Conservation (phyloP, 2,329 filamentous ascomycete genomes). For the Ophiostoma himal-ulmi region DNA sequence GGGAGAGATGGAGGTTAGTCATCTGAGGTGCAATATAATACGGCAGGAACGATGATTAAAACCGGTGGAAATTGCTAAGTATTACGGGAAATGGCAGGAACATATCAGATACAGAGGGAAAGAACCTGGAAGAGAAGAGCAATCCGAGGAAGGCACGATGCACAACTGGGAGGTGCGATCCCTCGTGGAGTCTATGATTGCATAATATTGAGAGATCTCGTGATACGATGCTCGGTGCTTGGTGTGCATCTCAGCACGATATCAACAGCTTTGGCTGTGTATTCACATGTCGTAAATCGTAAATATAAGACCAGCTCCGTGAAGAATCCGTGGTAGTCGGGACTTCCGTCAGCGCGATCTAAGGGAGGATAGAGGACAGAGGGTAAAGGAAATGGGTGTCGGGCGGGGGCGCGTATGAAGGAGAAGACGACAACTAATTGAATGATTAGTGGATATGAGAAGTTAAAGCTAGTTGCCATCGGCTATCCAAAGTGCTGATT, state of each 20-base stretch:
- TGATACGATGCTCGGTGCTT: neutral
- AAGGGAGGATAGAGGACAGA: neutral
- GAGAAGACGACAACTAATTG: neutral
- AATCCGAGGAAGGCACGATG: neutral
- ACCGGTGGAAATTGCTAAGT: neutral
- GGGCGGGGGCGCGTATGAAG: neutral
- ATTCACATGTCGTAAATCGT: neutral
- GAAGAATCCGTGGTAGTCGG: neutral
- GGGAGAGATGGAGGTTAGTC: neutral
- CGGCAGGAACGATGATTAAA: neutral
- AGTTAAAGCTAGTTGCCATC: neutral
- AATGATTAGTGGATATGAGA: neutral
- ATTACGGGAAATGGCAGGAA: neutral
- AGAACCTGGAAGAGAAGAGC: neutral
- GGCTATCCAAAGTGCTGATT: neutral
- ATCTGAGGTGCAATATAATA: neutral
- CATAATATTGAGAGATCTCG: neutral
- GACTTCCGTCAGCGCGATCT: neutral
- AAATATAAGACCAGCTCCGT: neutral
- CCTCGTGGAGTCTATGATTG: conserved; percentile 1
- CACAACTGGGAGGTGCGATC: neutral
- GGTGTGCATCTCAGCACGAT: no score
- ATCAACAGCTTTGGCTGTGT: no score
- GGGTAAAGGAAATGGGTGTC: neutral
- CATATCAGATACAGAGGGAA: neutral